These are phyloP conservation scores for Lactarius tabidus DNA, from an alignment of 768 basidiomycete species.

Conservation along the genomic window DNA sequence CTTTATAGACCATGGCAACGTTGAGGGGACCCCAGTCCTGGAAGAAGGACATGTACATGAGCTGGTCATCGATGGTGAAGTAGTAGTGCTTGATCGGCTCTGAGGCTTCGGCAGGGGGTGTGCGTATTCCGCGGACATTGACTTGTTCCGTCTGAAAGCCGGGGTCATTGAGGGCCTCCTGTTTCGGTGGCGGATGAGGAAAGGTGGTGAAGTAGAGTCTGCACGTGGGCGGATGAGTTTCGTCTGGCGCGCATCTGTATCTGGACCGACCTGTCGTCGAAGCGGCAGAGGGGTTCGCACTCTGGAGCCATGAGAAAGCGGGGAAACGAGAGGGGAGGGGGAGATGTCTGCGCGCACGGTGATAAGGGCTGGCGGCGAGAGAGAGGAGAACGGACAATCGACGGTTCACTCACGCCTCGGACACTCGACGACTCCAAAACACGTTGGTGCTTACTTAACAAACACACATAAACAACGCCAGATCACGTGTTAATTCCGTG, in stretches of 20 bases:
- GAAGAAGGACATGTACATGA: slow-evolving; percentile 90
- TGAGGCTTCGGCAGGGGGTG: slow-evolving; percentile 58
- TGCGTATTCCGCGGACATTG: slow-evolving; percentile 55
- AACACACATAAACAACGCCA: slow-evolving; percentile 23
- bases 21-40: slow-evolving; percentile 94
- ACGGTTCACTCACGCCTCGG: background rate
- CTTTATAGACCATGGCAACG: slow-evolving; percentile 89
- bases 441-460: slow-evolving; percentile 8
- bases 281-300: slow-evolving; percentile 77
- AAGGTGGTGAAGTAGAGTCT: slow-evolving; percentile 89
- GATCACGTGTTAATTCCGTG: background rate
- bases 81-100: slow-evolving; percentile 83
- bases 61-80: slow-evolving; percentile 90
- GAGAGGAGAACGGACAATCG: background rate
- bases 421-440: slow-evolving; percentile 7
- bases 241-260: background rate
- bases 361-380: background rate
- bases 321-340: background rate
- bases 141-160: slow-evolving; percentile 54
- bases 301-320: slow-evolving; percentile 36
- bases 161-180: slow-evolving; percentile 59
- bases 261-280: slow-evolving; percentile 62
- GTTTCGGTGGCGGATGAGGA: slow-evolving; percentile 64
- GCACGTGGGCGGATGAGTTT: slow-evolving; percentile 10
- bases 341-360: background rate